These are phyloP conservation scores for Pythium aphanidermatum DNA, from an alignment of 352 stramenopile species.

Conservation along the genomic window DNA sequence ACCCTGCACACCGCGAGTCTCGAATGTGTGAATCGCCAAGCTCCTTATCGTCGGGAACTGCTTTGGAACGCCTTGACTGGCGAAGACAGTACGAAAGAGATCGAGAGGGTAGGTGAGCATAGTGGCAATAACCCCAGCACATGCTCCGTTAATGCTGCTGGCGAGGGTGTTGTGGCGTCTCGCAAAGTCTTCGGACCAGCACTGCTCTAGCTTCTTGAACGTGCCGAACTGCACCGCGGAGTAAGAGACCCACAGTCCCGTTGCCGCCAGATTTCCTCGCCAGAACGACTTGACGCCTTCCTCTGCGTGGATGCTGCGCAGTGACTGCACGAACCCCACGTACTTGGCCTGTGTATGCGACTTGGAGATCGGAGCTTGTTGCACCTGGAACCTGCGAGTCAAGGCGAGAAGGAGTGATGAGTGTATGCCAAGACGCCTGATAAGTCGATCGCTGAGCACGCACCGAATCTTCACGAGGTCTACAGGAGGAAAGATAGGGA, in stretches of 20 bases:
- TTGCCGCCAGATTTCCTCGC: slow-evolving; percentile 74
- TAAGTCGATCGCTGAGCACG: too few relatives aligned
- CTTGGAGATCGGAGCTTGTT: slow-evolving; percentile 39
- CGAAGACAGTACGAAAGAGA: slow-evolving; percentile 92
- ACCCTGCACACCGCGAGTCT: slow-evolving; percentile 59
- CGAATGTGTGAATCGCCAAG: slow-evolving; percentile 69
- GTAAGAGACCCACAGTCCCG: slow-evolving; percentile 78
- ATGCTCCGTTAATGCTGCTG: slow-evolving; percentile 78
- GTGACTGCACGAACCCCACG: slow-evolving; percentile 40
- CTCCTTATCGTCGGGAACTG: slow-evolving; percentile 71
- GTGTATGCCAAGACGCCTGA: too few relatives aligned
- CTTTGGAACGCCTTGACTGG: slow-evolving; percentile 84
- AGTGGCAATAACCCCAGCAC: slow-evolving; percentile 84
- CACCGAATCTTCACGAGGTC: slow-evolving; percentile 77
- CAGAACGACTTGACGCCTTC: slow-evolving; percentile 80
- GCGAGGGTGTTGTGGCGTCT: slow-evolving; percentile 24
- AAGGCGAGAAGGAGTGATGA: too few relatives aligned
- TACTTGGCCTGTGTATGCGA: slow-evolving; percentile 33
- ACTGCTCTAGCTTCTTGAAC: slow-evolving; percentile 43
- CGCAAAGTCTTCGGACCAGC: slow-evolving; percentile 25
- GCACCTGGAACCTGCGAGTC: slow-evolving; percentile 81
- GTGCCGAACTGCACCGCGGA: slow-evolving; percentile 69
- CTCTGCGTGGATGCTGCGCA: slow-evolving; percentile 67
- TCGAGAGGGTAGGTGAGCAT: slow-evolving; percentile 93
- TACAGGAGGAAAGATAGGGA: slow-evolving; percentile 5